Base-by-base conservation (phyloP, 176 grass and related monocot genomes). In the Triticum turgidum region DNA sequence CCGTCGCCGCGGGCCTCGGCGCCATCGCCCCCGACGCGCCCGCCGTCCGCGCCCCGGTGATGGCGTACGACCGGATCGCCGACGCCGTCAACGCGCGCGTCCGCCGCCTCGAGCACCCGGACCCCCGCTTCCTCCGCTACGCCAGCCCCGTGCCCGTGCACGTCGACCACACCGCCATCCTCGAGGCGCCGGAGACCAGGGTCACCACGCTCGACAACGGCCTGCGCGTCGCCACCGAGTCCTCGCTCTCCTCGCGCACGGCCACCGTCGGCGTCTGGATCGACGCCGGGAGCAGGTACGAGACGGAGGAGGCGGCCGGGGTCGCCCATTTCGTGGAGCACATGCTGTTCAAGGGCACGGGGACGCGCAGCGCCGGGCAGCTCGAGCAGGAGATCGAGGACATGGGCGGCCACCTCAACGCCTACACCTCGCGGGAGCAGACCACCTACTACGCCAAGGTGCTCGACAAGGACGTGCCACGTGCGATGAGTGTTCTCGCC, bases 251-350 rank as follows among this genome's bases (percentile, higher is more conserved):
- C 27, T 52, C 90, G 12, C 86, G 86, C 68, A 92, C 94, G 15
- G 97, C 97, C 56, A 99, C 97, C 44, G 87, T 99, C 24, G 97
- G 97, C 33, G 97, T 99, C 64, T 99, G 97, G 97, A 99, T 99
- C 89, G 94, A 99, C 77, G 87, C 97, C 4, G 97, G 97, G 20
- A 99, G 97, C 83, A 83, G 97, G 47, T 99, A 94, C 82, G 97
- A 99, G 87, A 54, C 75, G 34, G 94, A 99, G 37, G 72, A 90
- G 34, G 86, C 90, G 2, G 90, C 88, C n/a, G 97, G 97, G 78
- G 93, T 95, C n/a, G 97, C 97, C n/a, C 97, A 99, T 78, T 99
- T 99, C 85, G 61, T 99, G 9, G 97, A 99, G 92, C 97, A 99
- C 87, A 99, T 99, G 97, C 90, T 99, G 51, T 99, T 99, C 87